Conservation (phyloP, 768 basidiomycete species). For the Boletus vinaceobasis region DNA sequence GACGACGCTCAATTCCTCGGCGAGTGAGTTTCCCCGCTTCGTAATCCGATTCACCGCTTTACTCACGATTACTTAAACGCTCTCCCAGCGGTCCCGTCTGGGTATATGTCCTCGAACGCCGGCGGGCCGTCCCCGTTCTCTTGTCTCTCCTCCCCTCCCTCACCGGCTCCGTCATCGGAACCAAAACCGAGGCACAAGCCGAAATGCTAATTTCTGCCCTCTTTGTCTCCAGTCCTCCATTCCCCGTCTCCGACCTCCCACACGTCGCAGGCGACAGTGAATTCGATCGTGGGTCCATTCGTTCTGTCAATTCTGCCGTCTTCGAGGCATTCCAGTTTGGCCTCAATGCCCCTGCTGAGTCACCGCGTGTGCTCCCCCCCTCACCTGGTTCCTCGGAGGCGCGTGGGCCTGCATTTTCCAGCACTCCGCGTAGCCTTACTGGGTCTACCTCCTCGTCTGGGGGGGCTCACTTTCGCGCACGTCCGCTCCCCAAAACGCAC, state of each 20-base stretch:
- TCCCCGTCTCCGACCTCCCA: constrained; percentile 65
- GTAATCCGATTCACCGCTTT: background rate
- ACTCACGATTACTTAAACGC: constrained; percentile 10
- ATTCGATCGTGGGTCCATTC: constrained; percentile 35
- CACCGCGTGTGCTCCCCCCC: constrained; percentile 40
- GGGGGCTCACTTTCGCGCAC: constrained; percentile 60
- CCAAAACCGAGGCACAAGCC: constrained; percentile 61
- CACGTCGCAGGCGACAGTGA: constrained; percentile 35
- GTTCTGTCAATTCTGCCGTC: constrained; percentile 46
- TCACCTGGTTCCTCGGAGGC: constrained; percentile 23
- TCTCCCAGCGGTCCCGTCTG: constrained; percentile 75
- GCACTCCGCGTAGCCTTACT: constrained; percentile 30
- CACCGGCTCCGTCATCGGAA: constrained; percentile 64
- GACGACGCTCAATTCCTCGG: constrained; percentile 69
- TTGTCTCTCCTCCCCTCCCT: constrained; percentile 65
- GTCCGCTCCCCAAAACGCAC: constrained; percentile 60
- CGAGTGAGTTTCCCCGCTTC: constrained; percentile 53
- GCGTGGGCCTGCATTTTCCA: constrained; percentile 20
- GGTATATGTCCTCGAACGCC: constrained; percentile 85
- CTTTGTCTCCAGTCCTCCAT: constrained; percentile 81
- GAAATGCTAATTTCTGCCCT: constrained; percentile 76
- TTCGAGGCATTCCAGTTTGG: constrained; percentile 42
- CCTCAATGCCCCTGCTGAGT: constrained; percentile 41
- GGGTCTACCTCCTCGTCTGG: constrained; percentile 38
- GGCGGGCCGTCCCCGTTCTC: constrained; percentile 79